phyloP scores from a whole-genome alignment of 139 green algal genomes.

The Chlorella sp. region DNA sequence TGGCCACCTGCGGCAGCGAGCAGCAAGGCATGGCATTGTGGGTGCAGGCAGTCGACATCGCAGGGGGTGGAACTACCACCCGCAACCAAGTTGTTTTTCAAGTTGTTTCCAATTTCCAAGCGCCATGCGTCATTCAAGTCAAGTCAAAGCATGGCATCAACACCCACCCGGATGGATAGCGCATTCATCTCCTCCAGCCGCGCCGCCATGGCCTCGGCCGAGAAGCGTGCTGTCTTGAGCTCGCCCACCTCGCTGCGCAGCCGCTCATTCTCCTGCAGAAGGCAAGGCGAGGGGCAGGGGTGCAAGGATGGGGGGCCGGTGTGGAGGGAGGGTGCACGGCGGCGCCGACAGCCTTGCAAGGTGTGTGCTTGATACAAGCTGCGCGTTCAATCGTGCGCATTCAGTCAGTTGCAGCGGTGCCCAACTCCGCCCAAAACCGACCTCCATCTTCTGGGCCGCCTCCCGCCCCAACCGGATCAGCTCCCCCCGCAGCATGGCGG shows the following conservation, averaged over 20 bases:
- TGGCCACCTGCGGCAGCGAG: slow-evolving; percentile 3
- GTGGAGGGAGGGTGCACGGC: not conserved
- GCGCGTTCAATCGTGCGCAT: too few species aligned
- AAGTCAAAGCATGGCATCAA: too few species aligned
- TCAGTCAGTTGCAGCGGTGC: not conserved
- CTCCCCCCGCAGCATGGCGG: slow-evolving; percentile 36
- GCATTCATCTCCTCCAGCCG: slow-evolving; percentile 44
- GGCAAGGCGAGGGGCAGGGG: not conserved
- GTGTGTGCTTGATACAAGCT: too few species aligned
- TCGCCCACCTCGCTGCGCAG: slow-evolving; percentile 48
- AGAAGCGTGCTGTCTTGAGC: slow-evolving; percentile 40
- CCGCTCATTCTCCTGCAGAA: slow-evolving; percentile 6
- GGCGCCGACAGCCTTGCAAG: too few species aligned
- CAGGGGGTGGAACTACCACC: too few species aligned
- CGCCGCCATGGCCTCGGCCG: slow-evolving; percentile 30
- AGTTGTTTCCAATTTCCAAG: too few species aligned
- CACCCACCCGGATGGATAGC: slow-evolving; percentile 38
- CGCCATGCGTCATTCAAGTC: too few species aligned
- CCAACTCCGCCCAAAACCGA: not conserved
- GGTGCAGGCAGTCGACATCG: too few species aligned
- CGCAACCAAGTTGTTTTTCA: too few species aligned
- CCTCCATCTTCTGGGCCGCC: slow-evolving; percentile 26
- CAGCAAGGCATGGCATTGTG: too few species aligned
- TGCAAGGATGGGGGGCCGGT: not conserved
- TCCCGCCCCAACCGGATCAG: slow-evolving; percentile 35